Evolutionary conservation across 495 filamentous ascomycete genomes (phyloP).

Genomic region (Hapsidospora chrysogenum): DNA sequence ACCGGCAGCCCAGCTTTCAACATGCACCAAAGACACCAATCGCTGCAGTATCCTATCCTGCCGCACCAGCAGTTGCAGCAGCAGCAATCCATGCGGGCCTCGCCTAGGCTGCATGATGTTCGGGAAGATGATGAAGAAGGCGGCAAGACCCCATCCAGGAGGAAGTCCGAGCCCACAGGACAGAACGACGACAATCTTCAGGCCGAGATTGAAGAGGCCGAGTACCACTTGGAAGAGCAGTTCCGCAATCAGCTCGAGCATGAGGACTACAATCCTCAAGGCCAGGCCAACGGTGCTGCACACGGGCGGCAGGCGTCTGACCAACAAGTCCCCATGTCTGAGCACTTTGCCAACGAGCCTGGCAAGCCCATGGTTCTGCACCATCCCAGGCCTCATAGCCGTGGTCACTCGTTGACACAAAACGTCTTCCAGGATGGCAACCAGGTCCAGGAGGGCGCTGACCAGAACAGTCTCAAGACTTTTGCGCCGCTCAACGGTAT

Average conservation of each 20-base stretch:
- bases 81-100: constrained; percentile 32
- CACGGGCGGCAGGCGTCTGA: constrained; percentile 23
- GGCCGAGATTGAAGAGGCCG: constrained; percentile 69
- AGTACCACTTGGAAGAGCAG: constrained; percentile 64
- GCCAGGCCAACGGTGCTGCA: constrained; percentile 9
- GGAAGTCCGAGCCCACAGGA: constrained; percentile 25
- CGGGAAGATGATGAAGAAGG: constrained; percentile 36
- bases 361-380: constrained; percentile 33
- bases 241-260: constrained; percentile 56
- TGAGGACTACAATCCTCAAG: constrained; percentile 40
- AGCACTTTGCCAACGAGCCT: constrained; percentile 24
- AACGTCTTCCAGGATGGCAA: constrained; percentile 31
- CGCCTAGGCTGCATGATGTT: constrained; percentile 37
- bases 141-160: constrained; percentile 27
- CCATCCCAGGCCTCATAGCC: constrained; percentile 44
- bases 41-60: constrained; percentile 37
- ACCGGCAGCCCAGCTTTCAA: constrained; percentile 11
- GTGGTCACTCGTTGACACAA: constrained; percentile 39
- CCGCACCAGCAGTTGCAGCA: constrained; percentile 34
- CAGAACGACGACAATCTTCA: constrained; percentile 41
- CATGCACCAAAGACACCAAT: constrained; percentile 41
- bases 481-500: constrained; percentile 11
- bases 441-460: constrained; percentile 13
- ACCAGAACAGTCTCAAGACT: constrained; percentile 16
- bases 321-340: constrained; percentile 18